These are phyloP conservation scores for Adansonia digitata DNA, from an alignment of 345 rosid genomes.

Conservation along the genomic window DNA sequence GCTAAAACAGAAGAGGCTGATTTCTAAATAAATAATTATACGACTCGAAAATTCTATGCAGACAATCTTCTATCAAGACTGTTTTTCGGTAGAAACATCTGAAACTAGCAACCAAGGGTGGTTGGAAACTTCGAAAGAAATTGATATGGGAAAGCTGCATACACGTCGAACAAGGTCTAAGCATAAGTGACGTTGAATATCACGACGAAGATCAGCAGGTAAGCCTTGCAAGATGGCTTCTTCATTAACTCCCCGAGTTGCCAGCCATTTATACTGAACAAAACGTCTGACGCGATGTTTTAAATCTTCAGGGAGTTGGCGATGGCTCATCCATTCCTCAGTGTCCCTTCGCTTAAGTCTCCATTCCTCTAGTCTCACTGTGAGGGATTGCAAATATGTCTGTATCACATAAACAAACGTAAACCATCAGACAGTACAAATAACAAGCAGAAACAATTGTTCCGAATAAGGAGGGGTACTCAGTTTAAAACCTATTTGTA, in stretches of 20 bases:
- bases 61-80: not conserved
- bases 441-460: not conserved
- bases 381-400: slow-evolving; percentile 88
- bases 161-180: slow-evolving; percentile 90
- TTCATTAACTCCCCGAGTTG: slow-evolving; percentile 89
- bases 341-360: slow-evolving; percentile 86
- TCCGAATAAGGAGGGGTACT: not conserved
- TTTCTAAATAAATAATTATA: not conserved
- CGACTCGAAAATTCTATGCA: not conserved
- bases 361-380: slow-evolving; percentile 91
- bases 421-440: not conserved
- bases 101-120: not conserved
- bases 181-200: slow-evolving; percentile 85
- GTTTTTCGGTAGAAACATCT: not conserved
- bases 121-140: not conserved
- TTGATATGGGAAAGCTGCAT: slow-evolving; percentile 30
- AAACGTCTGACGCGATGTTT: slow-evolving; percentile 58
- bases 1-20: not conserved
- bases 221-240: slow-evolving; percentile 65
- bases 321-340: slow-evolving; percentile 95
- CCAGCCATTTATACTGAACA: slow-evolving; percentile 84
- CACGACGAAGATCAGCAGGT: slow-evolving; percentile 88
- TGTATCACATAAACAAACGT: slow-evolving; percentile 20
- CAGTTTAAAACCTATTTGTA: not conserved
- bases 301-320: slow-evolving; percentile 84